A percentile compares a stretch with the other conserved stretches of the same genome.
These are phyloP conservation scores for Xylariaceae sp. DNA, from an alignment of 2,329 filamentous ascomycete genomes.

Conservation along the genomic window DNA sequence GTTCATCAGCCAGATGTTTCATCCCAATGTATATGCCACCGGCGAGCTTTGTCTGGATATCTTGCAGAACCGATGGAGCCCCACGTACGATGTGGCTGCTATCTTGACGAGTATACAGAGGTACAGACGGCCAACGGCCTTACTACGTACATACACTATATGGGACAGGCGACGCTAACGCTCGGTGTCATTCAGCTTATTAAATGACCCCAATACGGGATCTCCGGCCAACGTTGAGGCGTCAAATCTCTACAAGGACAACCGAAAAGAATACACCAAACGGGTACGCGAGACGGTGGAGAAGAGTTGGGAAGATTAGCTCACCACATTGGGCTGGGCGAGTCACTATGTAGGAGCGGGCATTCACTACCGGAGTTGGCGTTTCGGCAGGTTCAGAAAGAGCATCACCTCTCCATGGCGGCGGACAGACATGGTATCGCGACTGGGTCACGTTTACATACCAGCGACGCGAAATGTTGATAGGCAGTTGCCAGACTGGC, in stretches of 20 bases:
- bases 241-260: conserved; percentile 97
- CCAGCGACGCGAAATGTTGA: background rate
- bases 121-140: conserved; percentile 42
- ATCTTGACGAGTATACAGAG: conserved; percentile 97
- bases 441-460: conserved; percentile 5
- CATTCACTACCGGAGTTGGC: conserved; percentile 15
- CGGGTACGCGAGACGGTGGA: conserved; percentile 93
- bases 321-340: background rate
- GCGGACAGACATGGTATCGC: conserved; percentile 8
- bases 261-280: conserved; percentile 93
- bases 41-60: conserved; percentile 97
- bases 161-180: conserved; percentile 1
- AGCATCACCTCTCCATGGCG: conserved; percentile 1
- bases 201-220: conserved; percentile 98
- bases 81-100: conserved; percentile 95
- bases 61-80: conserved; percentile 96
- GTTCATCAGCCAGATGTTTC: conserved; percentile 99
- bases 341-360: conserved; percentile 3
- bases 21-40: conserved; percentile 96
- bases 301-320: conserved; percentile 95
- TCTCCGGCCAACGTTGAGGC: conserved; percentile 97
- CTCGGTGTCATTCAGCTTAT: conserved; percentile 54
- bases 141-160: background rate
- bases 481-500: conserved; percentile 4
- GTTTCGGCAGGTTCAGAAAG: conserved; percentile 16